Evolutionary conservation across 371 early-diverging fungal genomes (phyloP), one percentile per base, ranked within the genome.

Genomic region (Mortierella sp.): DNA sequence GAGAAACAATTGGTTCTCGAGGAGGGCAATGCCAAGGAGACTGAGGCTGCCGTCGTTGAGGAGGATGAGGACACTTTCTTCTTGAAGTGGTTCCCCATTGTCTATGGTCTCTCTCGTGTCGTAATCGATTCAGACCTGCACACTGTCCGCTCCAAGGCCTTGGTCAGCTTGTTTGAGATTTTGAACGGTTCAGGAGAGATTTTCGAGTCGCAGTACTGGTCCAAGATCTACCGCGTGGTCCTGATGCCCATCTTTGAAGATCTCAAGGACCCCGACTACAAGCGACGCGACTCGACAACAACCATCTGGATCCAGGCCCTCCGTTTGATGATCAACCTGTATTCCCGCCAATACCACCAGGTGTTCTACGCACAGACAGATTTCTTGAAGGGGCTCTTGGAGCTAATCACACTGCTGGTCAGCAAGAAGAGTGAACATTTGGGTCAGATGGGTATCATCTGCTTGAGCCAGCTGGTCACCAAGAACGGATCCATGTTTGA

Each of bases 231-330:
- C 50, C 90, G 93, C 16, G 93, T 93, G 41, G 93, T 95, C 6
- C 88, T 96, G 47, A 94, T 95, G 77, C 93, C 95, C 19, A 93
- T 97, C 64, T 97, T 97, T 86, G 93, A 94, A 48, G 96, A 95
- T 76, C 80, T 96, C 37, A 90, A 89, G 71, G 86, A 85, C 41
- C 77, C 81, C 16, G 85, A 86, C 64, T 86, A 78, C 71, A 85
- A 80, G 76, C 70, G 85, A 31, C 76, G 80, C 1, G 86, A 85
- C 61, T 37, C 79, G 43, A 86, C 85, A n/a, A 58, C 81, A 8
- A 85, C 85, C 13, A 86, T 85, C 66, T 88, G 88, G 88, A 93
- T 96, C 72, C 92, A 95, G 80, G 96, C 96, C 1, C 88, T 96
- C 70, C 89, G 95, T 11, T 90, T 92, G 64, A 88, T 96, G 85